Conservation (phyloP, 805 yeast species). For the Saccharomycopsis sp. region DNA sequence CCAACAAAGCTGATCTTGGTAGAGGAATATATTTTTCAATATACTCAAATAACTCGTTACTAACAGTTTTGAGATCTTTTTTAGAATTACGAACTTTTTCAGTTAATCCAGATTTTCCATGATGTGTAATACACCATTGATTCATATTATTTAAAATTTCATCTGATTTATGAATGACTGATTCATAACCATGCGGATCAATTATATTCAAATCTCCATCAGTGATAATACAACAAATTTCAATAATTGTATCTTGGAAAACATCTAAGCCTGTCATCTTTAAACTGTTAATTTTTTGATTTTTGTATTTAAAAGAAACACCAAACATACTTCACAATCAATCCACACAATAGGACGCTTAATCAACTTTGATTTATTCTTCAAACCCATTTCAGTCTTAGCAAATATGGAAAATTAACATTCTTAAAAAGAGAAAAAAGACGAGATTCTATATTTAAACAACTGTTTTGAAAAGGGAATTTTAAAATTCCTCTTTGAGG, state of each 20-base stretch:
- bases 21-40: slow-evolving; percentile 43
- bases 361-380: not conserved
- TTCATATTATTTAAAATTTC: slow-evolving; percentile 60
- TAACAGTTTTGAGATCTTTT: slow-evolving; percentile 39
- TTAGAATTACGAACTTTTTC: slow-evolving; percentile 48
- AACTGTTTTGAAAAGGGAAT: too few species aligned
- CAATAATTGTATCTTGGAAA: slow-evolving; percentile 75
- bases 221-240: slow-evolving; percentile 83
- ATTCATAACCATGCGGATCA: slow-evolving; percentile 67
- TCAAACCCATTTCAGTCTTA: too few species aligned
- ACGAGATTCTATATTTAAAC: too few species aligned
- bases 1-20: slow-evolving; percentile 55
- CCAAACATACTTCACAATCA: slow-evolving; percentile 63
- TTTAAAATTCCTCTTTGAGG: too few species aligned
- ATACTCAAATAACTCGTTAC: slow-evolving; percentile 53
- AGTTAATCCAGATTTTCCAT: slow-evolving; percentile 67
- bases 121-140: slow-evolving; percentile 82
- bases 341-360: slow-evolving; percentile 67
- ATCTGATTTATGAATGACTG: slow-evolving; percentile 63
- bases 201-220: slow-evolving; percentile 67
- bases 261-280: slow-evolving; percentile 88
- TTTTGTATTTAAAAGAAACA: not conserved
- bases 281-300: not conserved
- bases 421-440: too few species aligned
- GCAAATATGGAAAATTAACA: too few species aligned